Base-by-base conservation (phyloP, 176 grass and related monocot species). In the Carex kokanica region DNA sequence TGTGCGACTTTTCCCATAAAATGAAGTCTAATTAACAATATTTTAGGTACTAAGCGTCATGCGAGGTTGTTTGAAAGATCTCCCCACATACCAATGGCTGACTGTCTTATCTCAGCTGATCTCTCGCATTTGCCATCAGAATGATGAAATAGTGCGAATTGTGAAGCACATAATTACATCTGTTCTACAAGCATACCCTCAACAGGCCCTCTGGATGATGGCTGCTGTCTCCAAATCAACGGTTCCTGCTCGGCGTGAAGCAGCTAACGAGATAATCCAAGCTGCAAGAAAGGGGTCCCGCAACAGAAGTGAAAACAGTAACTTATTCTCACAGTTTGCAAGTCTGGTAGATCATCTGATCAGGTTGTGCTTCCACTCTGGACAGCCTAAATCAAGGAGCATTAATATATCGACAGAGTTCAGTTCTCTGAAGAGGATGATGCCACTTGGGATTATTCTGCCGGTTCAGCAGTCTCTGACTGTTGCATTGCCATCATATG, bases 151-250 rank as follows among this genome's bases (percentile, higher is more conserved):
- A 64, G 90, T 98, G 52, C 87, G 72, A 83, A 75, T 91, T 47
- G 91, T 98, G 63, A 95, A 90, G 87, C 79, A 25, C 58, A 95
- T 95, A 61, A 85, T 98, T 79, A 95, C 64, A 24, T 87, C 84
- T 59, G 81, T 98, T 88, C 84, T 98, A 84, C 91, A 85, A 71
- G 89, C 89, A 62, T 98, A 95, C 70, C 93, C 96, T 85, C 96
- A 98, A 72, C 96, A 98, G 79, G 93, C 88, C 79, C 93, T 95
- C 63, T 98, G 96, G 96, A 98, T 95, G 96, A 98, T 98, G 96
- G 96, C 96, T 73, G 96, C 93, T 24, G 96, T 95, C 23, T 98
- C 93, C 49, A 98, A 98, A 68, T 98, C 96, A 29, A 89, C 93
- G 58, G 89, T 98, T 87, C 60, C 86, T 86, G 88, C 89, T 60